Percentiles rank a stretch among this genome's conserved stretches.
Conservation (phyloP, 2,329 filamentous ascomycete species). For the Penicillium hordei region DNA sequence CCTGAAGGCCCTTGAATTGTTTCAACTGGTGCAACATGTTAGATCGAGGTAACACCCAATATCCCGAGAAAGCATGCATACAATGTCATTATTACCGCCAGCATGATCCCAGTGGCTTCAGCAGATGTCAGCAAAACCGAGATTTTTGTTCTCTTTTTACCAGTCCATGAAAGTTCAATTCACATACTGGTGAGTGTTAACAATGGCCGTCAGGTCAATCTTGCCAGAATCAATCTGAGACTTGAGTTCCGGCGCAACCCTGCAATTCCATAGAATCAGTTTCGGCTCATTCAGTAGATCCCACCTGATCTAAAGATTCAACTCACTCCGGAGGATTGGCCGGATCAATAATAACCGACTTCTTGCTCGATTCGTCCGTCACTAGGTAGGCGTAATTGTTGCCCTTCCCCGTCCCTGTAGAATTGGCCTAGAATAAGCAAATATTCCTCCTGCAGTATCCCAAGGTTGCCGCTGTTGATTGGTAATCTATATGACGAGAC, state of each 20-base stretch:
- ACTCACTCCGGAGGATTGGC: slow-evolving; percentile 53
- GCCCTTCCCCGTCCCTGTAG: slow-evolving; percentile 39
- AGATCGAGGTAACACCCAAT: not conserved
- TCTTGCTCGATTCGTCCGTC: slow-evolving; percentile 50
- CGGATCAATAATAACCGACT: slow-evolving; percentile 53
- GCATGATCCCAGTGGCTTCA: slow-evolving; percentile 88
- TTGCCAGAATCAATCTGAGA: slow-evolving; percentile 67
- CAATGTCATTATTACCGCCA: slow-evolving; percentile 82
- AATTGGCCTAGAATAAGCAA: not conserved
- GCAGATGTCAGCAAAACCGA: slow-evolving; percentile 12
- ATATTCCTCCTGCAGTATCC: not conserved
- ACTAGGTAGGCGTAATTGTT: slow-evolving; percentile 57
- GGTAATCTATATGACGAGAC: not conserved
- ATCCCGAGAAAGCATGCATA: slow-evolving; percentile 41
- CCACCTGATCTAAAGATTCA: not conserved
- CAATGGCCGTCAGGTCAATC: slow-evolving; percentile 82
- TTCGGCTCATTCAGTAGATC: not conserved
- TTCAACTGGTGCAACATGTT: slow-evolving; percentile 48
- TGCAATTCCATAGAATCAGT: slow-evolving; percentile 29
- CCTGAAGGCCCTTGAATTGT: slow-evolving; percentile 62
- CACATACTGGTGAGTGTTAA: slow-evolving; percentile 94
- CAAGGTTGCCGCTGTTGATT: not conserved
- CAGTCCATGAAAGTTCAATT: not conserved
- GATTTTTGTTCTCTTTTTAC: not conserved
- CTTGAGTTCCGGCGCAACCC: slow-evolving; percentile 66